Percentiles rank a stretch among this genome's conserved stretches.
Evolutionary conservation across 2,329 filamentous ascomycete species (phyloP).

Genomic region (Periconia digitata): DNA sequence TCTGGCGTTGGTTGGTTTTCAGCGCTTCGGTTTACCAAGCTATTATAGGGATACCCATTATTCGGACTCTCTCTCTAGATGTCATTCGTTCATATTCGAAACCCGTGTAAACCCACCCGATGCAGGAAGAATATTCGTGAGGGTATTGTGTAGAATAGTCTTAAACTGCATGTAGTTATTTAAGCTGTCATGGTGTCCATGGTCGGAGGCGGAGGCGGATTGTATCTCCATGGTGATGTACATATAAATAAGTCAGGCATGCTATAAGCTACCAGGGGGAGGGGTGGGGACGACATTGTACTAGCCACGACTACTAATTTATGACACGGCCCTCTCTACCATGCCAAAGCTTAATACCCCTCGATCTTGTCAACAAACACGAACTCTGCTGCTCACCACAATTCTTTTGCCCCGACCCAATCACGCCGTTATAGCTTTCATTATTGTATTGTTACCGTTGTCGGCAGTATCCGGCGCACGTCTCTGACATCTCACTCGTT

Average conservation of each 20-base stretch:
- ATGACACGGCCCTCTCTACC: neutral
- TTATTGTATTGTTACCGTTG: conserved; percentile 1
- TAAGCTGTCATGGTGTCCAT: too few species aligned
- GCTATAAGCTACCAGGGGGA: too few species aligned
- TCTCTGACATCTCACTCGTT: neutral
- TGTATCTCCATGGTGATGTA: too few species aligned
- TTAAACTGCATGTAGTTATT: neutral
- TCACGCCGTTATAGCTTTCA: neutral
- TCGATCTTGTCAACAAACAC: conserved; percentile 15
- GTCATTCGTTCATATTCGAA: conserved; percentile 9
- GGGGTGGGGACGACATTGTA: conserved; percentile 1
- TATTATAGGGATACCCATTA: conserved; percentile 30
- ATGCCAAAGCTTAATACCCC: neutral
- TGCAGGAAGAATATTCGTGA: too few species aligned
- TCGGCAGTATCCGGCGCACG: neutral
- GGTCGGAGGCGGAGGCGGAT: too few species aligned
- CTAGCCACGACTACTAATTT: neutral
- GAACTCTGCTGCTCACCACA: neutral
- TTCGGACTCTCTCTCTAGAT: conserved; percentile 13
- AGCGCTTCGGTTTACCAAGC: conserved; percentile 3
- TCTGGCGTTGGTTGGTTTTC: conserved; percentile 31
- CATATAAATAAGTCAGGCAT: too few species aligned
- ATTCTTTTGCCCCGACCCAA: neutral
- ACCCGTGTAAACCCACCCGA: conserved; percentile 7
- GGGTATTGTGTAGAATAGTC: conserved; percentile 5